Percentiles rank a stretch among this genome's conserved stretches.
Evolutionary conservation across 139 green algal genomes (phyloP).

Genomic region (Choricystis sp.): DNA sequence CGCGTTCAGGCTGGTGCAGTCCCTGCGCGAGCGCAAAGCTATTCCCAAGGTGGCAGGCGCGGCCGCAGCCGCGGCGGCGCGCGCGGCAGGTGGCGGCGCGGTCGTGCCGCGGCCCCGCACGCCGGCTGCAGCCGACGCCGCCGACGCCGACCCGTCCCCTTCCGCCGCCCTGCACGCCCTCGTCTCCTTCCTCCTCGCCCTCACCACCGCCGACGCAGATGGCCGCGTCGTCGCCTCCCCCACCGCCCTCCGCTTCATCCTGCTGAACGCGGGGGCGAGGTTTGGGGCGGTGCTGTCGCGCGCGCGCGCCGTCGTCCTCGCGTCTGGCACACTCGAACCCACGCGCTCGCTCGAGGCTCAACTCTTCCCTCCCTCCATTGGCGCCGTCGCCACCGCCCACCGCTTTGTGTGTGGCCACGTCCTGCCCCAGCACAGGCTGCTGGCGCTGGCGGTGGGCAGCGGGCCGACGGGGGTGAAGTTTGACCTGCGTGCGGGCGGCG

Average conservation of each 20-base stretch:
- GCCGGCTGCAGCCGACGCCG: not conserved
- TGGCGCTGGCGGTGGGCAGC: conserved; percentile 11
- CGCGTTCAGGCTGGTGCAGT: conserved; percentile 62
- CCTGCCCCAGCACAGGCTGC: conserved; percentile 5
- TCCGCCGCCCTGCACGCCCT: conserved; percentile 41
- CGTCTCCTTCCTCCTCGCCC: conserved; percentile 45
- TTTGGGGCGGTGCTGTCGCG: conserved; percentile 12
- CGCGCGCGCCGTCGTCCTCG: conserved; percentile 66
- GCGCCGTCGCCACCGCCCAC: not conserved
- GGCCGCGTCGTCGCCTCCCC: conserved; percentile 52
- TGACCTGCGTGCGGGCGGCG: conserved; percentile 52
- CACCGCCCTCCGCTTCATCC: not conserved
- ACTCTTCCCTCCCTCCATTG: conserved; percentile 32
- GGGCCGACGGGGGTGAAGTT: conserved; percentile 44
- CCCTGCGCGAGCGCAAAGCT: conserved; percentile 57
- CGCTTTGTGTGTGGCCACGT: not conserved
- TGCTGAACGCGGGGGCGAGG: not conserved
- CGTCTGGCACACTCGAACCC: conserved; percentile 80
- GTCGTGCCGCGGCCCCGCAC: not conserved
- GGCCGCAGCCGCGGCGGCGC: conserved; percentile 2
- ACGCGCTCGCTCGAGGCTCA: conserved; percentile 28
- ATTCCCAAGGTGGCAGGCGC: conserved; percentile 64
- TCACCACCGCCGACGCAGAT: conserved; percentile 66
- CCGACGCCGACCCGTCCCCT: not conserved
- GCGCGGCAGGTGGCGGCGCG: not conserved